Evolutionary conservation across 495 filamentous ascomycete genomes (phyloP), one percentile per base, ranked within the genome.

Genomic region (Talaromyces thailandensis): DNA sequence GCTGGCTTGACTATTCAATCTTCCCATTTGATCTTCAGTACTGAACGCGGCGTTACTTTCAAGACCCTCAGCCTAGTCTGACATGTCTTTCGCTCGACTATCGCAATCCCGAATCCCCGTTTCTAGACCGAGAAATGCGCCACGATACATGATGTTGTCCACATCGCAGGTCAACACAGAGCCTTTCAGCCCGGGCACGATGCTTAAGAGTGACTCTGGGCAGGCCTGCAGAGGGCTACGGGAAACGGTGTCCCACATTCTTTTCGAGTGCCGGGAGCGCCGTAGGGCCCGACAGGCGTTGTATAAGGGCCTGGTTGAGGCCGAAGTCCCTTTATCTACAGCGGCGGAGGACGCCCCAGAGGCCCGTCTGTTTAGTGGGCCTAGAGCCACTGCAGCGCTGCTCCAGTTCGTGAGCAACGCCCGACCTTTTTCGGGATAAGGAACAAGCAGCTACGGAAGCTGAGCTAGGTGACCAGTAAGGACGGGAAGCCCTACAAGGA

Each of bases 141-240:
- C 5, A 57, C 26, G 55, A 57, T 57, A 57, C n/a, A 29, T 35
- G n/a, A 31, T 57, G 55, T 57, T 28, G 8, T 40, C 56, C 21
- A 43, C 56, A 23, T 58, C 56, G 31, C 56, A 24, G 21, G 31
- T 31, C 35, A 25, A 40, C 9, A 59, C 12, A 26, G 29, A 66
- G 53, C 63, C 66, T 57, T 45, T 68, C 40, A 55, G 45, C 23
- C 53, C 37, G 26, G 66, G 68, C n/a, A 66, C 64, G 21, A 28
- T 62, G 16, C 45, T 71, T 29, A 63, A 60, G 23, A 64, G 69
- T 25, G 62, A 65, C 56, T 68, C 68, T 50, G 66, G 64, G 24
- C 61, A 43, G 4, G 51, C 53, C 1, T 70, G 68, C 43, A 56
- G n/a, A n/a, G n/a, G n/a, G n/a, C n/a, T n/a, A n/a, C n/a, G n/a